Base-by-base conservation (phyloP, 2,329 filamentous ascomycete species). In the Fusarium setosum region DNA sequence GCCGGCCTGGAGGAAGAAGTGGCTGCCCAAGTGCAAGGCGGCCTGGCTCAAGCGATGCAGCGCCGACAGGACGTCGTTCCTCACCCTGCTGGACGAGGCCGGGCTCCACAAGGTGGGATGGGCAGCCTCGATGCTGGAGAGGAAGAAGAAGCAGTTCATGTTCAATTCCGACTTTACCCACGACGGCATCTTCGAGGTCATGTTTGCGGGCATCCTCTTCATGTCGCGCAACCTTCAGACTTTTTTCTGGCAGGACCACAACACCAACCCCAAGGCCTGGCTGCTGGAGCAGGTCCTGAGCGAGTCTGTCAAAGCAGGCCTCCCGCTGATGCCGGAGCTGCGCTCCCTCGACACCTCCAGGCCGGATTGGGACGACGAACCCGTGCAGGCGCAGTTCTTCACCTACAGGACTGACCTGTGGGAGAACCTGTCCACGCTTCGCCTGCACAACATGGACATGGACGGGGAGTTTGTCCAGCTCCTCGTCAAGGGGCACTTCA, bases 331-430 rank as follows among this genome's bases (percentile, higher is more conserved):
- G 63, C 59, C 63, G 11, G 55, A 55, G 6, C 34, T 65, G 6
- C 32, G 40, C 17, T 24, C 10, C 8, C 35, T 65, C 3, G 54
- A 34, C 21, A 63, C n/a, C n/a, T 63, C 3, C 53, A 63, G 57
- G 67, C 59, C 34, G 47, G 42, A 4, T 44, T 35, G 1, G 37
- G 40, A 20, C 6, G 50, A 42, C 20, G 63, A 59, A 34, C 58
- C 63, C 3, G n/a, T n/a, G n/a, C n/a, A n/a, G n/a, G n/a, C n/a
- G n/a, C 63, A 63, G 18, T 65, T 67, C 38, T 65, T 65, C 18
- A 55, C 41, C 7, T 15, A 63, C 2, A 63, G 54, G 6, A 24
- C 66, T 26, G 49, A 53, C 18, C 7, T 65, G 10, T 65, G 63
- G 63, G 49, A 67, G 5, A 63, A 63, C 6, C 6, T 65, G 10